Evolutionary conservation across 2,329 filamentous ascomycete species (phyloP), one percentile per base, ranked within the genome.

Genomic region (Tolypocladium inflatum): DNA sequence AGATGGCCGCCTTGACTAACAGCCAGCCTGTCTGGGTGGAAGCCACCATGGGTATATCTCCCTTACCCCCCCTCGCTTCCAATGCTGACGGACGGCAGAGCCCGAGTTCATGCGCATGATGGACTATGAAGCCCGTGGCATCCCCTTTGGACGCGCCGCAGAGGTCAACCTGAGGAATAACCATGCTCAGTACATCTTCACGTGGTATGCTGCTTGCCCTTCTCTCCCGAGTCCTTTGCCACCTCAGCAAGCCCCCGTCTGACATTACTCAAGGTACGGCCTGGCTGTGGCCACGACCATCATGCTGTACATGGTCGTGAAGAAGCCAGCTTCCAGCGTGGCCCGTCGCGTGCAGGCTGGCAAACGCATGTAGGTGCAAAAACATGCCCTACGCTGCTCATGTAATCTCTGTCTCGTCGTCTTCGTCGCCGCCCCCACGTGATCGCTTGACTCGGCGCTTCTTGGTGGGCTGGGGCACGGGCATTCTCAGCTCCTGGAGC

Each of bases 181-280:
- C 74, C 94, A 99, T 74, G 86, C 90, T 63, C 94, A 97, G 78
- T 99, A 99, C 74, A 99, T 99, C 65, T 94, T 97, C 73, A 99
- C 94, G 64, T 99, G 94, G 94, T 97, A 84, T 69, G 86, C 74
- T 45, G 38, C 54, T 23, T 51, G 21, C 38, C 26, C 52, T 51
- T 30, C 13, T 17, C 45, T 10, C 26, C 1, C 7, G 13, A 4
- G 42, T 13, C 42, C 4, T 45, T 1, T 15, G 3, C 21, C 23
- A 17, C 19, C 45, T 19, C 15, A 35, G 7, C 48, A 33, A 3
- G 26, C 30, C 9, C 48, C 42, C 53, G 30, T 55, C 59, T 62
- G 33, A 52, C 38, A 39, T 45, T 33, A 9, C 41, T 64, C 55
- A 21, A 96, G 91, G 91, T 97, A 95, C 70, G 90, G 89, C 62